These are phyloP conservation scores for Lodderomyces orthopsilosis DNA, from an alignment of 1,139 yeast species.

Conservation along the genomic window DNA sequence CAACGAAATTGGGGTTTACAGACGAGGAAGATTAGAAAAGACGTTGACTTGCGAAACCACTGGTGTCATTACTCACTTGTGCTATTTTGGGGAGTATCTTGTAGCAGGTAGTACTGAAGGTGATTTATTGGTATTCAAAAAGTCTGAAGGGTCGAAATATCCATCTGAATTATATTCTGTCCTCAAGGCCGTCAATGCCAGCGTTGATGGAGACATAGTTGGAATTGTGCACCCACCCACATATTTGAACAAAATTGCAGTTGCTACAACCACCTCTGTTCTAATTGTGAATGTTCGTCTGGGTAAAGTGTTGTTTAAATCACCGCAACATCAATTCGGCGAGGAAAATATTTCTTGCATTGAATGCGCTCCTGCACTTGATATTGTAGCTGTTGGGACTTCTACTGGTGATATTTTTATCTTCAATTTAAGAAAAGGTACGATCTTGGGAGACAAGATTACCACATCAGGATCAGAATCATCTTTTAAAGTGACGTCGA, in stretches of 20 bases:
- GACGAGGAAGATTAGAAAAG: conserved; percentile 74
- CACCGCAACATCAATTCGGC: conserved; percentile 28
- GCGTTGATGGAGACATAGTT: conserved; percentile 66
- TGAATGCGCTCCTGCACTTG: conserved; percentile 84
- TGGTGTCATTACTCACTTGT: conserved; percentile 45
- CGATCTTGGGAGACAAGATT: conserved; percentile 49
- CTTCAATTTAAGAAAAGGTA: conserved; percentile 69
- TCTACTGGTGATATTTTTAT: conserved; percentile 63
- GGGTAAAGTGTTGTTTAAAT: conserved; percentile 66
- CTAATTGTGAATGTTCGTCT: conserved; percentile 73
- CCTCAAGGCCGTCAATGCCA: conserved; percentile 48
- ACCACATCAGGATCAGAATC: conserved; percentile 54
- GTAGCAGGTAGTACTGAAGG: conserved; percentile 57
- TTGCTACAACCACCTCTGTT: conserved; percentile 64
- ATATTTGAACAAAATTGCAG: conserved; percentile 81
- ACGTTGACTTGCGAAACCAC: conserved; percentile 39
- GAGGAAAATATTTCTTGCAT: conserved; percentile 54
- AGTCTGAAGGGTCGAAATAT: conserved; percentile 44
- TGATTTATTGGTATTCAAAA: conserved; percentile 62
- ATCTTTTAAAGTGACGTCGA: conserved; percentile 53
- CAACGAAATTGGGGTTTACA: conserved; percentile 69
- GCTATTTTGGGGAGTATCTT: conserved; percentile 77
- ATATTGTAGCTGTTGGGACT: conserved; percentile 77
- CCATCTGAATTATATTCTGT: conserved; percentile 69
- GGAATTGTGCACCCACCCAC: conserved; percentile 85